Conservation (phyloP, 805 yeast species). For the Zygosaccharomyces lentus region DNA sequence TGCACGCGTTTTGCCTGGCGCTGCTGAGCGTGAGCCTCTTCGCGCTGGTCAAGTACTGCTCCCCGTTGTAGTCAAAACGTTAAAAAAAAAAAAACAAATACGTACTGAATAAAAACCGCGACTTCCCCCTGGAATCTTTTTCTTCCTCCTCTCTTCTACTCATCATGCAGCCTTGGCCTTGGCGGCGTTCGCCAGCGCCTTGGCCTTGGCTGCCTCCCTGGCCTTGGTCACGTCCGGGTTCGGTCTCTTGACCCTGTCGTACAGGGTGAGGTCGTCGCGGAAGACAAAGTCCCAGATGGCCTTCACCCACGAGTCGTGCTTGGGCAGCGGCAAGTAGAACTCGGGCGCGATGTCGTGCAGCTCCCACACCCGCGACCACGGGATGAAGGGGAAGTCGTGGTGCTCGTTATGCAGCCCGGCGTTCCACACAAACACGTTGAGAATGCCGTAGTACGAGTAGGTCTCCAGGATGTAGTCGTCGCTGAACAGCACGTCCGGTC, state of each 20-base stretch:
- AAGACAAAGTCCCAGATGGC: conserved; percentile 69
- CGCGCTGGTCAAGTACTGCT: conserved; percentile 35
- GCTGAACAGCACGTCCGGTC: conserved; percentile 15
- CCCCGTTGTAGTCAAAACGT: conserved; percentile 7
- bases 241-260: conserved; percentile 74
- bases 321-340: conserved; percentile 76
- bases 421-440: conserved; percentile 80
- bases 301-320: conserved; percentile 71
- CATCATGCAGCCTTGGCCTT: too few relatives aligned
- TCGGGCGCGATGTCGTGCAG: conserved; percentile 67
- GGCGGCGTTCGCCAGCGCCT: not conserved
- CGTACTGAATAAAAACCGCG: not conserved
- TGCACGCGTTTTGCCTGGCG: conserved; percentile 38
- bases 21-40: conserved; percentile 38
- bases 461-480: conserved; percentile 56
- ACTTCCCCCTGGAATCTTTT: not conserved
- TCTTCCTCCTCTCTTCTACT: too few relatives aligned
- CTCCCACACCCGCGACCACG: conserved; percentile 76
- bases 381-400: conserved; percentile 90
- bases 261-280: conserved; percentile 63
- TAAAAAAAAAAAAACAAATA: not conserved
- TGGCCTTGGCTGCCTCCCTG: not conserved
- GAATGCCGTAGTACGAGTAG: conserved; percentile 78
- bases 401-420: conserved; percentile 94
- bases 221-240: conserved; percentile 9